Conservation (phyloP, 331 rosid species). For the Acacia concinna region DNA sequence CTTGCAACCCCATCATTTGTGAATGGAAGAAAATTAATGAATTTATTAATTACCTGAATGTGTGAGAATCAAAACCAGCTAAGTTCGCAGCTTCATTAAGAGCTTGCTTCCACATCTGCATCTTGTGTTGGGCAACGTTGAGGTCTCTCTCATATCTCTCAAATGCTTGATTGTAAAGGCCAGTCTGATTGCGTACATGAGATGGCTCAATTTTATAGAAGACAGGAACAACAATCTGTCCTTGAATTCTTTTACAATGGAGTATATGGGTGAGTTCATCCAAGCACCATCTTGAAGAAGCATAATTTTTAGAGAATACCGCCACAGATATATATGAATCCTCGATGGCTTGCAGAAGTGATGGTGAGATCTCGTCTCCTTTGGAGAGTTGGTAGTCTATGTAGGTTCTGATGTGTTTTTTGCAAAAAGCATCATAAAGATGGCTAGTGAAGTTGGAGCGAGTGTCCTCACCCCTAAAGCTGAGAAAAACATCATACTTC, state of each 20-base stretch:
- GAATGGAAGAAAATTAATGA: not conserved
- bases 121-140: no score
- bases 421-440: not conserved
- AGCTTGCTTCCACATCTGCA: constrained; percentile 15
- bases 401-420: not conserved
- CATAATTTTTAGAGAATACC: not conserved
- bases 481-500: not conserved
- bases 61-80: constrained; percentile 27
- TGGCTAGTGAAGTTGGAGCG: not conserved
- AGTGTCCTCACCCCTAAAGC: constrained; percentile 5
- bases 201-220: constrained; percentile 21
- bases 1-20: not conserved
- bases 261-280: constrained; percentile 16
- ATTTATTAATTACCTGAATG: not conserved
- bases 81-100: constrained; percentile 22
- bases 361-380: not conserved
- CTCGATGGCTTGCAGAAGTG: not conserved
- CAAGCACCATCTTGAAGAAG: not conserved
- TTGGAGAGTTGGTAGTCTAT: not conserved
- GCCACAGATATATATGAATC: not conserved
- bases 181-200: not conserved
- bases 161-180: not conserved
- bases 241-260: not conserved
- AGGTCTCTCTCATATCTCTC: not conserved
- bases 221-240: constrained; percentile 18